These are phyloP conservation scores for Hortaea sp. DNA, from an alignment of 2,329 filamentous ascomycete genomes.

Conservation along the genomic window DNA sequence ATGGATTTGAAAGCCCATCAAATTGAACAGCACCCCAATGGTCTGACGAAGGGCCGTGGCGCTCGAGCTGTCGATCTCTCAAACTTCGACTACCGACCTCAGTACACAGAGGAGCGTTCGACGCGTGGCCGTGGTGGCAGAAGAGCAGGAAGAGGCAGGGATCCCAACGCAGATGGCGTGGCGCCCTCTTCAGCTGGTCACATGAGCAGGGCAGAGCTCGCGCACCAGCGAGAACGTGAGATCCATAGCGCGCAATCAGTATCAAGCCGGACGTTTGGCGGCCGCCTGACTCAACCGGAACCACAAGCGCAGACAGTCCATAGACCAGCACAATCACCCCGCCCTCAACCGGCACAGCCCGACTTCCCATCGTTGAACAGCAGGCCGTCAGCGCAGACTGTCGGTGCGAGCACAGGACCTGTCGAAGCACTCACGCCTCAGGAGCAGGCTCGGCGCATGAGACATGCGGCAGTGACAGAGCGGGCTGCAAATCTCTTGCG, in stretches of 20 bases:
- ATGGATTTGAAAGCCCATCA: conserved; percentile 94
- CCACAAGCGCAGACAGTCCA: conserved; percentile 24
- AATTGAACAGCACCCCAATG: conserved; percentile 68
- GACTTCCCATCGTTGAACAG: conserved; percentile 10
- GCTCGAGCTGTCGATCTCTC: conserved; percentile 79
- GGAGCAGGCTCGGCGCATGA: conserved; percentile 68
- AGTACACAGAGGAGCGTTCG: conserved; percentile 55
- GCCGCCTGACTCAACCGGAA: conserved; percentile 52
- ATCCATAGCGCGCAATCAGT: conserved; percentile 80
- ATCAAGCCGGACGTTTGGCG: conserved; percentile 72
- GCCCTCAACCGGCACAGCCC: conserved; percentile 19
- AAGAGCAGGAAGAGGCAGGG: conserved; percentile 57
- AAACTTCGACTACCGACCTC: conserved; percentile 66
- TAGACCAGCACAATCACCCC: conserved; percentile 19
- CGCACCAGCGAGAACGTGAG: conserved; percentile 84
- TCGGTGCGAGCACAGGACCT: conserved; percentile 23
- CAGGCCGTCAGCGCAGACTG: conserved; percentile 25
- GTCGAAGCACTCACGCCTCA: conserved; percentile 51
- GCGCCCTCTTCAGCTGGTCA: conserved; percentile 70
- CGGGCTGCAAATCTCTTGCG: conserved; percentile 71
- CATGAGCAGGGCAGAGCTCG: conserved; percentile 74
- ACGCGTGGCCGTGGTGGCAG: conserved; percentile 35
- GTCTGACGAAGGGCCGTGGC: conserved; percentile 75
- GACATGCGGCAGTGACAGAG: conserved; percentile 77
- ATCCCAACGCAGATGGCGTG: conserved; percentile 75